These are phyloP conservation scores for Willaertia magna DNA, from an alignment of 208 protist genomes.

Conservation along the genomic window DNA sequence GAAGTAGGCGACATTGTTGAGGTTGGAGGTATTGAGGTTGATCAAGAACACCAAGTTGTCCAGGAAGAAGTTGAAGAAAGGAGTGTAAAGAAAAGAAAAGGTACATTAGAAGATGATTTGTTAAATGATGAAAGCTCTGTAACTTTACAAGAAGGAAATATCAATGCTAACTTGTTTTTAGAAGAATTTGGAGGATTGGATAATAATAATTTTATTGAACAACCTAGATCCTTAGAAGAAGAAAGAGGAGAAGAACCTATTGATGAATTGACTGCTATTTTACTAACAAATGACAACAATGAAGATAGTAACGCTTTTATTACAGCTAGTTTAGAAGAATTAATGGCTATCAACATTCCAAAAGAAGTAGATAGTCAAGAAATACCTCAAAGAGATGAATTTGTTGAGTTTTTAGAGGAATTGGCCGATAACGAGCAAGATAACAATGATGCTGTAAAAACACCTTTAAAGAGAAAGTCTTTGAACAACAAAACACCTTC, in stretches of 20 bases:
- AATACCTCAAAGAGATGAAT: neutral
- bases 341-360: neutral
- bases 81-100: too few species aligned
- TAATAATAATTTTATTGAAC: neutral
- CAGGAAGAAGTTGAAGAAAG: neutral
- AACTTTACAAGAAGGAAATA: too few species aligned
- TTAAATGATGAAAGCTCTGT: too few species aligned
- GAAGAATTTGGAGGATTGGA: neutral
- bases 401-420: neutral
- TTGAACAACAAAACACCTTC: too few species aligned
- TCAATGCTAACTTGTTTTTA: neutral
- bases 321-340: neutral
- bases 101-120: neutral
- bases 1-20: neutral
- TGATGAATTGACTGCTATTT: neutral
- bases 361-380: too few species aligned
- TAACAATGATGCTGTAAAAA: neutral
- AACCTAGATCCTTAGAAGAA: neutral
- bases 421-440: neutral
- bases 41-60: neutral
- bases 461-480: neutral
- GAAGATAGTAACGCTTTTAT: too few species aligned
- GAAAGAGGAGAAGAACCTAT: neutral
- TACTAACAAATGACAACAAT: neutral
- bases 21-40: neutral